Evolutionary conservation across 139 green algal species (phyloP).

Genomic region (Chlorella sp.): DNA sequence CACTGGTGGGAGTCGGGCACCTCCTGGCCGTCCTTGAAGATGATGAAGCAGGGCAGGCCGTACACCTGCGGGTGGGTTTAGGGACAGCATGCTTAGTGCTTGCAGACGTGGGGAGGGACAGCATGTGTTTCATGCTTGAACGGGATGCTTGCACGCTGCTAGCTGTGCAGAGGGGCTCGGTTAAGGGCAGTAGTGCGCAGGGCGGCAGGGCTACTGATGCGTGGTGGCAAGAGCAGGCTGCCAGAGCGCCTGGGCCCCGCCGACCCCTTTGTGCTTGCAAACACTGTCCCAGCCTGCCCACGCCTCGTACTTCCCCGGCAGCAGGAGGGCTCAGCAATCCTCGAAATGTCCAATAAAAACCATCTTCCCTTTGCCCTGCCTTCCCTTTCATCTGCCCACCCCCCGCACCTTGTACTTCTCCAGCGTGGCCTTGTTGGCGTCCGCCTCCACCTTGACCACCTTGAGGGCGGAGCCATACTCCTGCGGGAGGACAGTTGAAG

Average conservation of each 20-base stretch:
- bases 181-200: not conserved
- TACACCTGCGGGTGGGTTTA: constrained; percentile 76
- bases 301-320: too few relatives aligned
- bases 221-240: too few relatives aligned
- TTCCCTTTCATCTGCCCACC: not conserved
- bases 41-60: constrained; percentile 90
- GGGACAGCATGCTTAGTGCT: not conserved
- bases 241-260: too few relatives aligned
- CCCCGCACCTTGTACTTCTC: constrained; percentile 76
- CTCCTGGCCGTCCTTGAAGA: constrained; percentile 90
- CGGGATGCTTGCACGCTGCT: too few relatives aligned
- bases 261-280: not conserved
- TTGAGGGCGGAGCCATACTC: constrained; percentile 81
- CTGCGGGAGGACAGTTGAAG: constrained; percentile 40
- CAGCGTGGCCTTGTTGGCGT: constrained; percentile 82
- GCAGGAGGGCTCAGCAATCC: too few relatives aligned
- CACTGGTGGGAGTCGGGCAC: constrained; percentile 43
- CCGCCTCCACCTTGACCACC: constrained; percentile 94
- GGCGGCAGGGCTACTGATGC: too few relatives aligned
- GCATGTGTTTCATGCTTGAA: too few relatives aligned
- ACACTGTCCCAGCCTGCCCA: not conserved
- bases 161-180: not conserved
- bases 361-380: not conserved
- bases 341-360: too few relatives aligned
- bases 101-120: constrained; percentile 48